A percentile compares a stretch with the other conserved stretches of the same genome.
phyloP scores from a whole-genome alignment of 2,329 filamentous ascomycete species.

The Aspergillus sp. region DNA sequence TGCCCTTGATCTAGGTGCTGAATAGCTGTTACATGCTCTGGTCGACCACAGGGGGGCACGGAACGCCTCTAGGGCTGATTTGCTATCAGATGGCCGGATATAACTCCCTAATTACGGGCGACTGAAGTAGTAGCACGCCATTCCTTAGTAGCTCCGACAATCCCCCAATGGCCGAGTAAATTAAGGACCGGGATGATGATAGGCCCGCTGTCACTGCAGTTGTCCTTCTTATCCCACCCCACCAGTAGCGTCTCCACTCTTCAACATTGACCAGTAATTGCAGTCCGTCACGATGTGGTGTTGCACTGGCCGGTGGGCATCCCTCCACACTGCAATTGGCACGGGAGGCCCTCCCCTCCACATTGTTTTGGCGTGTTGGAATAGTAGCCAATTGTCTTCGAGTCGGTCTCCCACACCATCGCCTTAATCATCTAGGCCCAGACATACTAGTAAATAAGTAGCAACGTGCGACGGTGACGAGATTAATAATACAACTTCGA shows the following conservation, averaged over 20 bases:
- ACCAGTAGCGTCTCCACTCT: background rate
- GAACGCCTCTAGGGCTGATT: background rate
- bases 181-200: background rate
- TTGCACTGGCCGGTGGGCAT: background rate
- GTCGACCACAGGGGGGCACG: background rate
- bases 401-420: background rate
- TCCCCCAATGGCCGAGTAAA: background rate
- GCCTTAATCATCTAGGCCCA: background rate
- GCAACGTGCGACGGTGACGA: background rate
- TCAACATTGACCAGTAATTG: background rate
- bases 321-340: background rate
- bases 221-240: background rate
- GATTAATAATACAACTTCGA: background rate
- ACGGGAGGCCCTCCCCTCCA: background rate
- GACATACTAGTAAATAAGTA: background rate
- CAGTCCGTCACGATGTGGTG: background rate
- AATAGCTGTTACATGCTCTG: background rate
- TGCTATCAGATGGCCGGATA: conserved; percentile 4
- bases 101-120: conserved; percentile 1
- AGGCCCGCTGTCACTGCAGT: background rate
- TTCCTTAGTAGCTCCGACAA: background rate
- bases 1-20: background rate
- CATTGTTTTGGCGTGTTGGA: background rate
- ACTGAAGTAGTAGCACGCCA: background rate
- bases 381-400: background rate